Conservation (phyloP, 305 asterid species). For the Fraxinus xanthoxyloides region DNA sequence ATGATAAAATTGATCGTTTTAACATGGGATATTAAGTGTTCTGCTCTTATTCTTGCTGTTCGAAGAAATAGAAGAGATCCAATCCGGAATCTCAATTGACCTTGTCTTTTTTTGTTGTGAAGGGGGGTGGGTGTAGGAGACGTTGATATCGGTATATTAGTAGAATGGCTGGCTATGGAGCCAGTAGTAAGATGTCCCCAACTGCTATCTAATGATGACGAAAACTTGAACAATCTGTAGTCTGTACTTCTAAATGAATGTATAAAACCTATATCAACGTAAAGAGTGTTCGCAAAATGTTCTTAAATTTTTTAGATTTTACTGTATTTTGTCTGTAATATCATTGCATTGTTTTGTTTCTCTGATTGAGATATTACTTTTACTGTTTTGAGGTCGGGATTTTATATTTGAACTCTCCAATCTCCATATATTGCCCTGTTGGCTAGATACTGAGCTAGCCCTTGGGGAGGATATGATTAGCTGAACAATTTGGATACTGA, state of each 20-base stretch:
- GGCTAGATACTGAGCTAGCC: not conserved
- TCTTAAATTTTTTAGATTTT: not conserved
- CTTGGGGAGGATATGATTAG: not conserved
- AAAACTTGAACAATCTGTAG: constrained; percentile 15
- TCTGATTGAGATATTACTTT: not conserved
- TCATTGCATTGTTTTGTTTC: not conserved
- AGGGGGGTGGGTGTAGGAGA: not conserved
- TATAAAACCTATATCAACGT: constrained; percentile 9
- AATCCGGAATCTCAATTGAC: not conserved
- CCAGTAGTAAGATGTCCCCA: constrained; percentile 16
- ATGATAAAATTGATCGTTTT: constrained; percentile 17
- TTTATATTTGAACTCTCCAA: not conserved
- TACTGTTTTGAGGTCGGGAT: not conserved
- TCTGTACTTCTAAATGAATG: constrained; percentile 20
- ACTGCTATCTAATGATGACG: constrained; percentile 14
- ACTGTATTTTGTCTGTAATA: not conserved
- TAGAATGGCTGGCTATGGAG: constrained; percentile 7
- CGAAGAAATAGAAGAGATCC: not conserved
- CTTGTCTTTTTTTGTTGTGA: not conserved
- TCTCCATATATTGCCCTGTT: not conserved
- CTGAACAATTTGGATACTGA: not conserved
- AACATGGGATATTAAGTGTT: constrained; percentile 19
- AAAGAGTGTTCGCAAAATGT: not conserved
- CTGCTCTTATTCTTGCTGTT: not conserved
- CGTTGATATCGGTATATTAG: constrained; percentile 17